Conservation (phyloP, 2,329 filamentous ascomycete species). For the Fusarium beomiforme region DNA sequence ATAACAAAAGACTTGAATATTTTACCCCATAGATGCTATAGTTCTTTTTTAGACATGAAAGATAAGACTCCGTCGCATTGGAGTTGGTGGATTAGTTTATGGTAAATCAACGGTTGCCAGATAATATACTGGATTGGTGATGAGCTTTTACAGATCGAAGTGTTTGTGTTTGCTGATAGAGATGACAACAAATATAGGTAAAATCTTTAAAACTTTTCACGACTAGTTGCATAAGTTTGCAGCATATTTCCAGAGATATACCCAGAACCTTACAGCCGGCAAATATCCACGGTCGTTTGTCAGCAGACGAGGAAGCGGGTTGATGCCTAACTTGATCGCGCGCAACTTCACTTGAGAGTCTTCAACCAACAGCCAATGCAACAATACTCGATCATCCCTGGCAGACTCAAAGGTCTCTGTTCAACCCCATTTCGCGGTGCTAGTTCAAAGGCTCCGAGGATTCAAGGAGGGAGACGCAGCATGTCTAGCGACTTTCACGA, state of each 20-base stretch:
- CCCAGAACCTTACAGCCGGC: no score
- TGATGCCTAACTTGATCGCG: neutral
- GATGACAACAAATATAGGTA: no score
- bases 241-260: no score
- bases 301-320: neutral
- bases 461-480: no score
- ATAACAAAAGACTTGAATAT: accelerated
- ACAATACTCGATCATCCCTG: neutral
- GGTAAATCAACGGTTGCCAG: neutral
- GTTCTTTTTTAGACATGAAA: accelerated
- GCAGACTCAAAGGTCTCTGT: neutral
- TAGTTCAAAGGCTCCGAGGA: no score
- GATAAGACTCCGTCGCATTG: neutral
- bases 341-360: neutral
- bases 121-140: no score
- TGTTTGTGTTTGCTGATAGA: no score
- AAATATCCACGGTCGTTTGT: no score
- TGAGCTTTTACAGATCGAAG: no score
- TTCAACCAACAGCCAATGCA: neutral
- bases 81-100: neutral
- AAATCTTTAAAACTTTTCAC: no score
- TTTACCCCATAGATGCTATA: accelerated
- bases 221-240: no score
- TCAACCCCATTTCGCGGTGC: neutral
- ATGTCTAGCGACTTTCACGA: no score